Conservation (phyloP, 2,329 filamentous ascomycete species). For the Akanthomyces uredinophilus region DNA sequence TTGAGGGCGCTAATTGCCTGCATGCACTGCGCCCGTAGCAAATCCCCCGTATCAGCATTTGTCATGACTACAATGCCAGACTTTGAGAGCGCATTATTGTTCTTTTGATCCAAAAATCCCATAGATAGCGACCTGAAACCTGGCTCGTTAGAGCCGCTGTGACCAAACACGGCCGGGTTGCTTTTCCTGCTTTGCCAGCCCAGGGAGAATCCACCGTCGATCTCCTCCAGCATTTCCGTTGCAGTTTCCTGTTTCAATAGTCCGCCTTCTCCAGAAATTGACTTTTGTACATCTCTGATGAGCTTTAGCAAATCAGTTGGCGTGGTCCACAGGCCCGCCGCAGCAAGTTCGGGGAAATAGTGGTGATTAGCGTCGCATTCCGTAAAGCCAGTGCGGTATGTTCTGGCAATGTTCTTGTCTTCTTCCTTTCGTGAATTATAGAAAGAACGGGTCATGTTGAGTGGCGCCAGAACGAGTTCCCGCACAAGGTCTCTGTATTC, state of each 20-base stretch:
- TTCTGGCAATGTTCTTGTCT: constrained; percentile 15
- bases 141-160: constrained; percentile 19
- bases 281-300: constrained; percentile 18
- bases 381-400: constrained; percentile 15
- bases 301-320: constrained; percentile 21
- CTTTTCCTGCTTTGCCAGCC: constrained; percentile 18
- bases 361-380: constrained; percentile 9
- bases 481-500: constrained; percentile 15
- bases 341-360: constrained; percentile 16
- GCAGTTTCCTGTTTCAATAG: constrained; percentile 17
- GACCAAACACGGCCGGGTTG: constrained; percentile 15
- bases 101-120: constrained; percentile 15
- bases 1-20: constrained; percentile 10
- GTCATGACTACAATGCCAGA: constrained; percentile 22
- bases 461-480: constrained; percentile 15
- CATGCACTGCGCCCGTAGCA: constrained; percentile 8
- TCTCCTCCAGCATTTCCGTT: constrained; percentile 18
- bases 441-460: constrained; percentile 17
- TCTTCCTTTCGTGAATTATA: constrained; percentile 7
- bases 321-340: constrained; percentile 21
- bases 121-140: constrained; percentile 19
- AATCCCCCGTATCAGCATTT: constrained; percentile 16
- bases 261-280: constrained; percentile 16
- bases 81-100: constrained; percentile 8
- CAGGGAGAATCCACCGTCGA: constrained; percentile 14